Conservation (phyloP, 371 early-diverging fungal genomes). For the Mucor ambiguus region DNA sequence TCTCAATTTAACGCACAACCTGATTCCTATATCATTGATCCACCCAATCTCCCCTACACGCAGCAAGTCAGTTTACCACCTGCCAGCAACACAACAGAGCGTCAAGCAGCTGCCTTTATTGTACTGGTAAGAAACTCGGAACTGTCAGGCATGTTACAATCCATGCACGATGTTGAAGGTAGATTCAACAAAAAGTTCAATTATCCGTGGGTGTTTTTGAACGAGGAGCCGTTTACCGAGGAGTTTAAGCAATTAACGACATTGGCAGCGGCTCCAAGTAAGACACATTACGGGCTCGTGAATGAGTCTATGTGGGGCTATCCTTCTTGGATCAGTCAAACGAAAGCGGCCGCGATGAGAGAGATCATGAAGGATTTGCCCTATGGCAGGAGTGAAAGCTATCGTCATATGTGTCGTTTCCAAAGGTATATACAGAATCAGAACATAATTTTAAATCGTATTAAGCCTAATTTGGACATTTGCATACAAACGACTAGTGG, state of each 20-base stretch:
- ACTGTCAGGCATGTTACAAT: constrained; percentile 60
- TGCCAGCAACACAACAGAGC: constrained; percentile 32
- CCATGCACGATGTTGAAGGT: constrained; percentile 67
- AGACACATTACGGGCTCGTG: constrained; percentile 53
- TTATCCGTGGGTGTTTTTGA: constrained; percentile 85
- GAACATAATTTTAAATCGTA: neutral
- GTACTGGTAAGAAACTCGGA: constrained; percentile 75
- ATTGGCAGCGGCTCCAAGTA: constrained; percentile 44
- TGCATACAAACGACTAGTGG: constrained; percentile 54
- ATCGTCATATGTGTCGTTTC: constrained; percentile 95
- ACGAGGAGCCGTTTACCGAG: constrained; percentile 73
- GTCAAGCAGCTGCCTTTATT: constrained; percentile 65
- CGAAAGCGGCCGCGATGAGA: constrained; percentile 57
- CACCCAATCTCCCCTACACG: constrained; percentile 29
- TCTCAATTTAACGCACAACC: constrained; percentile 23
- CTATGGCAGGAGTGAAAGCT: constrained; percentile 84
- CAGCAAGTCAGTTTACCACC: constrained; percentile 29
- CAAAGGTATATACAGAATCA: constrained; percentile 28
- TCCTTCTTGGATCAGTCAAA: constrained; percentile 80
- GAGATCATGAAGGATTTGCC: constrained; percentile 67
- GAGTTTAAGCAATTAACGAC: constrained; percentile 51
- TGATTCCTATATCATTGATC: constrained; percentile 30
- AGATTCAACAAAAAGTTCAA: constrained; percentile 75
- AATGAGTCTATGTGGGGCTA: constrained; percentile 79
- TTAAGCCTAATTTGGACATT: neutral